These are phyloP conservation scores for Diaporthe sp. DNA, from an alignment of 2,329 filamentous ascomycete species.

Conservation along the genomic window DNA sequence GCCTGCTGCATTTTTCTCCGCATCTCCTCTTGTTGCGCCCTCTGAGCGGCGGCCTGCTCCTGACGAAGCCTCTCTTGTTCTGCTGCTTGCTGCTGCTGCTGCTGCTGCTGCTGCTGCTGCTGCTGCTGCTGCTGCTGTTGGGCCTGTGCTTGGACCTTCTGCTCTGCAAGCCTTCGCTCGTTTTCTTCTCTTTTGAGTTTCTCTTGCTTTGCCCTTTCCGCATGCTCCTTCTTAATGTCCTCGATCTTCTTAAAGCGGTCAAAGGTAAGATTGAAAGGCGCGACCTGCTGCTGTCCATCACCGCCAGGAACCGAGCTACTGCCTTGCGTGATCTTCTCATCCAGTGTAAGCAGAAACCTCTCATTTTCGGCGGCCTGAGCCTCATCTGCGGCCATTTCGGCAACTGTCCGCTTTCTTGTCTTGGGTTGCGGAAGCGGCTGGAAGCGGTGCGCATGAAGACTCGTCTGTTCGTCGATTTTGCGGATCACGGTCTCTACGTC, in stretches of 20 bases:
- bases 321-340: slow-evolving; percentile 79
- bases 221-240: slow-evolving; percentile 81
- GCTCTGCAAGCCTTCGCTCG: slow-evolving; percentile 62
- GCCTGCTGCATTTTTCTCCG: slow-evolving; percentile 49
- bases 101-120: slow-evolving; percentile 45
- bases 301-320: slow-evolving; percentile 71
- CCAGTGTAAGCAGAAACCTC: slow-evolving; percentile 90
- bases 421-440: slow-evolving; percentile 85
- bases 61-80: slow-evolving; percentile 50
- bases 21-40: slow-evolving; percentile 46
- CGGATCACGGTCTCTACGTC: slow-evolving; percentile 75
- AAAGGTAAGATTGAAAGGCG: slow-evolving; percentile 86
- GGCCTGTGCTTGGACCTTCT: slow-evolving; percentile 59
- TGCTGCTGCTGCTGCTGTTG: slow-evolving; percentile 59
- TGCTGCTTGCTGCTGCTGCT: slow-evolving; percentile 55
- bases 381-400: slow-evolving; percentile 95
- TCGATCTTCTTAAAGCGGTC: slow-evolving; percentile 93
- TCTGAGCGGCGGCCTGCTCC: slow-evolving; percentile 45
- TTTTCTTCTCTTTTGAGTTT: slow-evolving; percentile 74
- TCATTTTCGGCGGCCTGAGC: slow-evolving; percentile 90
- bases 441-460: slow-evolving; percentile 76
- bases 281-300: slow-evolving; percentile 76
- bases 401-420: slow-evolving; percentile 90
- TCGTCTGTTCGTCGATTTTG: slow-evolving; percentile 65
- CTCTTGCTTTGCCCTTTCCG: slow-evolving; percentile 81